Percentiles rank a stretch among this genome's conserved stretches.
phyloP scores from a whole-genome alignment of 495 filamentous ascomycete genomes.

The Daldinia loculata region DNA sequence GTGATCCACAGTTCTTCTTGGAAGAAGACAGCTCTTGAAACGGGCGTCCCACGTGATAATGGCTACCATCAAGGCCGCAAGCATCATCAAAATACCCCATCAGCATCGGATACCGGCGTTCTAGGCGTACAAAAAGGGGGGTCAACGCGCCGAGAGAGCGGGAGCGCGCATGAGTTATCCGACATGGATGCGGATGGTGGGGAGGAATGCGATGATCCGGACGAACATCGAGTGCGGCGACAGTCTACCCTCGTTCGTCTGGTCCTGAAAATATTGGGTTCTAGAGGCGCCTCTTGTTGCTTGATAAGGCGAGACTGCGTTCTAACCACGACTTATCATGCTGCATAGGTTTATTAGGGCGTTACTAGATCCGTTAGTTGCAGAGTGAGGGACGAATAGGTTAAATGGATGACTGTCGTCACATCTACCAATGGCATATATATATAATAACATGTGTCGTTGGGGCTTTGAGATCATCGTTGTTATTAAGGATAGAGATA shows the following conservation, averaged over 20 bases:
- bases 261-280: constrained; percentile 53
- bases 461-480: not conserved
- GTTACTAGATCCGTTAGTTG: not conserved
- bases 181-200: constrained; percentile 48
- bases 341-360: not conserved
- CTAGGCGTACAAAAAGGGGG: constrained; percentile 54
- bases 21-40: constrained; percentile 81
- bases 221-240: constrained; percentile 54
- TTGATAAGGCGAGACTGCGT: not conserved
- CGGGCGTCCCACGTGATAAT: constrained; percentile 54
- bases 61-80: constrained; percentile 40
- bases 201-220: constrained; percentile 56
- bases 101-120: constrained; percentile 54
- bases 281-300: constrained; percentile 9
- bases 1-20: constrained; percentile 75
- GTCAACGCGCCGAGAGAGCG: constrained; percentile 39
- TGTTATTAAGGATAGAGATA: not conserved
- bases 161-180: constrained; percentile 42
- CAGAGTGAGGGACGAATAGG: constrained; percentile 44
- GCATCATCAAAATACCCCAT: constrained; percentile 43
- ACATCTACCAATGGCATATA: constrained; percentile 4
- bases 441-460: not conserved
- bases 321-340: not conserved
- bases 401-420: constrained; percentile 44
- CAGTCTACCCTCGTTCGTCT: constrained; percentile 63